phyloP scores from a whole-genome alignment of 768 basidiomycete species.

The Epithele typhae region DNA sequence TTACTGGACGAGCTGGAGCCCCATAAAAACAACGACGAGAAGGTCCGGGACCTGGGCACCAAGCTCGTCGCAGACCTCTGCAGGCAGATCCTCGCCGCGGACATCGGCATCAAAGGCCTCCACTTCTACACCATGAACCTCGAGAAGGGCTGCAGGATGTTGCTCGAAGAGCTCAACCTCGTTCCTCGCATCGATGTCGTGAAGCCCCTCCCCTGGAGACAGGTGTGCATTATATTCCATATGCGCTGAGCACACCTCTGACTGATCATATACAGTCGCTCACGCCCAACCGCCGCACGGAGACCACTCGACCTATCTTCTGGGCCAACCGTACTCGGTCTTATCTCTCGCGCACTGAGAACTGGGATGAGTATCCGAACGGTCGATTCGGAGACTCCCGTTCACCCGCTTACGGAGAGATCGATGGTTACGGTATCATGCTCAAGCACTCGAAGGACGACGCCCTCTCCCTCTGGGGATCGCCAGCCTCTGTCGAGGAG shows the following conservation, averaged over 20 bases:
- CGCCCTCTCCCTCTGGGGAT: conserved; percentile 84
- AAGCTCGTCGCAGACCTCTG: conserved; percentile 95
- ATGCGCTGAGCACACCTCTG: background rate
- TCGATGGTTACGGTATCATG: conserved; percentile 94
- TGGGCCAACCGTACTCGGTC: conserved; percentile 97
- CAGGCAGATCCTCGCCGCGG: conserved; percentile 71
- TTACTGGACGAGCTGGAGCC: conserved; percentile 80
- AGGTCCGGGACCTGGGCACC: conserved; percentile 89
- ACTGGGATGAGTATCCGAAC: conserved; percentile 99
- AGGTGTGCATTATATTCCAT: conserved; percentile 45
- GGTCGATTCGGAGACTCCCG: conserved; percentile 97
- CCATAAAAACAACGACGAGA: conserved; percentile 88
- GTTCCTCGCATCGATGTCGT: conserved; percentile 86
- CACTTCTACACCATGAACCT: conserved; percentile 99
- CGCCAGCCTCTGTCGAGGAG: conserved; percentile 63
- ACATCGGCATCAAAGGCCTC: conserved; percentile 81
- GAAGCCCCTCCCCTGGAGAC: conserved; percentile 96
- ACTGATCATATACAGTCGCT: conserved; percentile 71
- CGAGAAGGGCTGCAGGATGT: conserved; percentile 92
- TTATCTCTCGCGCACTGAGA: conserved; percentile 92
- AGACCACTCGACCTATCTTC: conserved; percentile 96
- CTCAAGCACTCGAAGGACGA: conserved; percentile 92
- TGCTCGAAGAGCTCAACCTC: conserved; percentile 87
- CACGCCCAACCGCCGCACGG: conserved; percentile 85
- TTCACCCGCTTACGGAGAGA: conserved; percentile 95